These are phyloP conservation scores for Prunus yedoensis DNA, from an alignment of 331 rosid species.

Conservation along the genomic window DNA sequence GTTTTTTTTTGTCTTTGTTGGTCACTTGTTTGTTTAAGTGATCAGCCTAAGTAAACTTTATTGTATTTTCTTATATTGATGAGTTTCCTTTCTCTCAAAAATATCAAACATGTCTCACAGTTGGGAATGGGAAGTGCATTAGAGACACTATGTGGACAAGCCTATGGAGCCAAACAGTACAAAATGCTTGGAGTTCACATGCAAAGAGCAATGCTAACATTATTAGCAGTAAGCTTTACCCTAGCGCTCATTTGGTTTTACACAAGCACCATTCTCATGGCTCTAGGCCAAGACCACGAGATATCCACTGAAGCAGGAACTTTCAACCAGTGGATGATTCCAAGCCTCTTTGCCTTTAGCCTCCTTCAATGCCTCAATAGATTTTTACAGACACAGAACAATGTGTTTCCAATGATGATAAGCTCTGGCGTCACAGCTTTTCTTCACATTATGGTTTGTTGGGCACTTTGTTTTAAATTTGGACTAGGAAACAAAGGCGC, in stretches of 20 bases:
- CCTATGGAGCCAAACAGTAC: slow-evolving; percentile 63
- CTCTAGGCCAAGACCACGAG: slow-evolving; percentile 45
- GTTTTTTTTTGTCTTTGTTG: no score
- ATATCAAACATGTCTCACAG: slow-evolving; percentile 16
- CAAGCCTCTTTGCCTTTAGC: slow-evolving; percentile 46
- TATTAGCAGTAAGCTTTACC: slow-evolving; percentile 43
- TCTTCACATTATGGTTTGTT: slow-evolving; percentile 47
- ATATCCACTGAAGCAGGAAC: slow-evolving; percentile 52
- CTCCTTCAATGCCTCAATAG: slow-evolving; percentile 56
- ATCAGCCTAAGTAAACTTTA: no score
- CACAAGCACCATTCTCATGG: slow-evolving; percentile 47
- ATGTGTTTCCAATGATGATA: slow-evolving; percentile 55
- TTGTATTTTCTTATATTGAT: neutral
- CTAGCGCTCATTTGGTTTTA: slow-evolving; percentile 46
- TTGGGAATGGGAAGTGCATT: slow-evolving; percentile 72
- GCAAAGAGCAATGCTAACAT: slow-evolving; percentile 57
- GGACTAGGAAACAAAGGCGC: slow-evolving; percentile 57
- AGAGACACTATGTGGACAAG: slow-evolving; percentile 68
- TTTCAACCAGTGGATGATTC: slow-evolving; percentile 57
- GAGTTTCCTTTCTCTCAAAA: neutral
- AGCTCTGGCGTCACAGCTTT: slow-evolving; percentile 46
- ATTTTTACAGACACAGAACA: slow-evolving; percentile 60
- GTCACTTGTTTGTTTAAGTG: no score
- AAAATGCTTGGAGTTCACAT: slow-evolving; percentile 60
- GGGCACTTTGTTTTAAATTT: slow-evolving; percentile 44